Base-by-base conservation (phyloP, 805 yeast species). In the Hagleromyces aurorensis region DNA sequence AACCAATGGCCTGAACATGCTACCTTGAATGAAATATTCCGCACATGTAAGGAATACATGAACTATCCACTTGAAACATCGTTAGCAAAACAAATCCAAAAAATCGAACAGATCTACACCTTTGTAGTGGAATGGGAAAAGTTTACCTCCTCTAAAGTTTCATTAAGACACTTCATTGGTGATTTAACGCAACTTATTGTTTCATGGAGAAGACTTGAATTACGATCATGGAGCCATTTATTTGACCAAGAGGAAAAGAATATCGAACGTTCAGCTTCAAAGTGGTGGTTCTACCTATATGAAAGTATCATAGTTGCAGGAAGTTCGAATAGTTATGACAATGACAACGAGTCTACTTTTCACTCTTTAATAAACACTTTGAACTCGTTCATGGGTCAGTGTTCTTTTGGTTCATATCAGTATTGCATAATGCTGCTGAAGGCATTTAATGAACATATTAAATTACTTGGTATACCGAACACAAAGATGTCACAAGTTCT, bases 1-100 rank as follows among this genome's bases (percentile, higher is more conserved):
- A 57, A 56, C 15, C 73, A 76, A 47, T 91, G 96, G 95, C 96
- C 97, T 0, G 98, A 93, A 46, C 95, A 93, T 62, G 91, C 91
- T 0, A 85, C 94, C 0, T 59, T 91, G 29, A 77, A 69, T 34
- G 84, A 79, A 13, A 65, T 89, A 26, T 52, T 62, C 21, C 61
- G 78, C 36, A 73, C 78, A 6, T 70, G 81, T 40, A 57, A 65
- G 10, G 97, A 87, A 50, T 70, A 80, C 36, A 54, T 81, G 33
- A 55, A 56, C 3, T 78, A 64, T 45, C 72, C 94, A 0, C 64
- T 76, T 2, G 60, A 64, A 17, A 72, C 82, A 0, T 91, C 98
- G 0, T 57, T 91, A 19, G 87, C 87, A 7, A 70, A 80, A 42
- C 67, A 78, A 33, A 62, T 93, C 23, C 81, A 78, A 29, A 87